Percentiles rank a stretch among this genome's conserved stretches.
These are phyloP conservation scores for Malassezia yamatoensis DNA, from an alignment of 1,284 basidiomycete species.

Conservation along the genomic window DNA sequence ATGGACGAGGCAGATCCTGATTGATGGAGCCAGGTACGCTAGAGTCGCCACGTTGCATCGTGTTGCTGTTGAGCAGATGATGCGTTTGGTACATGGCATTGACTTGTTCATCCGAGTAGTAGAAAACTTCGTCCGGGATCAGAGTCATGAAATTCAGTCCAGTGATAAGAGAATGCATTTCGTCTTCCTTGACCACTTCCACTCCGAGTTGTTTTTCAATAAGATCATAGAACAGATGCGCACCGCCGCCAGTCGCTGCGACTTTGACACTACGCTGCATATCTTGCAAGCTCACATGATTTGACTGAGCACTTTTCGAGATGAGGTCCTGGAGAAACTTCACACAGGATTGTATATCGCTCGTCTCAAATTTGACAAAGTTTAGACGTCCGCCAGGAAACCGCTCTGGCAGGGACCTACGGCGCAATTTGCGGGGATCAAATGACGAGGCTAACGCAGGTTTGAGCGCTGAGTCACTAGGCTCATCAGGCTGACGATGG, in stretches of 20 bases:
- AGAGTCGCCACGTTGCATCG: conserved; percentile 10
- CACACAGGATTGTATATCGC: conserved; percentile 70
- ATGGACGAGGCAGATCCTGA: conserved; percentile 66
- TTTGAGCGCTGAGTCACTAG: not conserved
- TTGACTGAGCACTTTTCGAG: conserved; percentile 71
- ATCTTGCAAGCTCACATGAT: conserved; percentile 74
- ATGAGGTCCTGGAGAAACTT: conserved; percentile 80
- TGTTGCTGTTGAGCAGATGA: not conserved
- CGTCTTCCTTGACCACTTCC: conserved; percentile 77
- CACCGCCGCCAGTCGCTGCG: conserved; percentile 95
- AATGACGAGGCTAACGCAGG: conserved; percentile 7
- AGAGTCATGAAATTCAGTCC: conserved; percentile 92
- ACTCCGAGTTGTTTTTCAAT: conserved; percentile 68
- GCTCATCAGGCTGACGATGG: not conserved
- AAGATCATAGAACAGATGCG: conserved; percentile 81
- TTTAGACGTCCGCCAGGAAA: conserved; percentile 82
- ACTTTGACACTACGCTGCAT: conserved; percentile 92
- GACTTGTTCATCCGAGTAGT: conserved; percentile 94
- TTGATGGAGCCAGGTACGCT: conserved; percentile 1
- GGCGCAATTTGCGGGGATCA: conserved; percentile 12
- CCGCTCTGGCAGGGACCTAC: conserved; percentile 34
- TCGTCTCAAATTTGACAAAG: conserved; percentile 94
- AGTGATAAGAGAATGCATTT: conserved; percentile 97
- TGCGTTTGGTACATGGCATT: conserved; percentile 28
- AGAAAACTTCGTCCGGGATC: conserved; percentile 96